Evolutionary conservation across 768 basidiomycete species (phyloP), one percentile per base, ranked within the genome.

Genomic region (Lanmaoa rubissima): DNA sequence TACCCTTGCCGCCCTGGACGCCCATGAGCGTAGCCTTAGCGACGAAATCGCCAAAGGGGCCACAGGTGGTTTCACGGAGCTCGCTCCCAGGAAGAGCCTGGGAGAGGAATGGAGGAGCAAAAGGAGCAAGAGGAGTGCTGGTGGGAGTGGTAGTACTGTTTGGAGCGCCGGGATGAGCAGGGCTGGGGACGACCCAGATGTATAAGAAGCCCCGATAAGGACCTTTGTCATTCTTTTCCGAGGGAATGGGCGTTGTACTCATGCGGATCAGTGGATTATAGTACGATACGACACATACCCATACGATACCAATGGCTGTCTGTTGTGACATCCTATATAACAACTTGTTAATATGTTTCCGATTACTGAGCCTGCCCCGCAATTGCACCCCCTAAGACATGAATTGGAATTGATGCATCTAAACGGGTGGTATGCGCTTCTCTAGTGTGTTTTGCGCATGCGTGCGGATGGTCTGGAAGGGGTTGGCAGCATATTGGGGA

Each of bases 151-250:
- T 38, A 89, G 88, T 70, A 93, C 91, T 1, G 88, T 93, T 31
- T 93, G 87, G 86, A 92, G 91, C 68, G 90, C 90, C 49, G 90
- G 90, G 34, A 86, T 90, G 85, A 84, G 84, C 61, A 85, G 77
- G 48, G 75, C 80, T 28, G 84, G 76, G 43, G 82, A 85, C 42
- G 72, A 76, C 54, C 66, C 65, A 38, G 78, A 77, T 14, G 69
- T 68, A 49, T 75, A 59, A 64, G 59, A 17, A 39, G 31, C 19
- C 35, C 24, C 9, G 43, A 51, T 32, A 39, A 46, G 40, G 47
- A 34, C 47, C 19, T 6, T 3, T 7, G 10, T 51, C 42, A 24
- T 52, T 55, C 48, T 40, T 54, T 52, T 31, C 39, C 44, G 17
- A 57, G 53, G 42, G 49, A 55, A 59, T 36, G 44, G 13, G 32